Conservation (phyloP, 1,284 basidiomycete species). For the Stygiomarasmius scandens region DNA sequence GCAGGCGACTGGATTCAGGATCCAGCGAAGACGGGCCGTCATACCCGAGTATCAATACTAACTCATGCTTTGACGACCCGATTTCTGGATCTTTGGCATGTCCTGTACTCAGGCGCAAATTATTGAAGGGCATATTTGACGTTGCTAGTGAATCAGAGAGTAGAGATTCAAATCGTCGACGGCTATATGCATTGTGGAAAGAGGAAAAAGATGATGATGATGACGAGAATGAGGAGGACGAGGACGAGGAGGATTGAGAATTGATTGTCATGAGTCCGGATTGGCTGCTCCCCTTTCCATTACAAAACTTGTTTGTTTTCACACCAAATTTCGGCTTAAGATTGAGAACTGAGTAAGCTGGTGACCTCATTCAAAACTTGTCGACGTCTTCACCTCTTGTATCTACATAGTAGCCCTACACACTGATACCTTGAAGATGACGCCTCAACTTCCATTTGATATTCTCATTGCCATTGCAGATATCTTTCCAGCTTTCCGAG, state of each 20-base stretch:
- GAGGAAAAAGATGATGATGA: constrained; percentile 53
- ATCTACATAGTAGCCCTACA: background rate
- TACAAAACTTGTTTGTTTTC: background rate
- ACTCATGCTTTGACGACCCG: constrained; percentile 47
- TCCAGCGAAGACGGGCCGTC: constrained; percentile 17
- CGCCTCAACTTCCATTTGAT: constrained; percentile 13
- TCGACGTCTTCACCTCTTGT: too few species aligned
- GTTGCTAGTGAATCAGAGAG: constrained; percentile 76
- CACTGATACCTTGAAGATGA: background rate
- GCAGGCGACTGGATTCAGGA: constrained; percentile 37
- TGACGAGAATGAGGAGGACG: constrained; percentile 26
- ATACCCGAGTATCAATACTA: constrained; percentile 48
- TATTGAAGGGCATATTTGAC: constrained; percentile 74
- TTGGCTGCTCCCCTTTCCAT: too few species aligned
- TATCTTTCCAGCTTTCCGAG: constrained; percentile 9
- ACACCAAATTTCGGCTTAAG: too few species aligned
- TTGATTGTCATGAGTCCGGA: too few species aligned
- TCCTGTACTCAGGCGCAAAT: constrained; percentile 51
- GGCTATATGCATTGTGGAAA: constrained; percentile 83
- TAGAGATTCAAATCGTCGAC: constrained; percentile 77
- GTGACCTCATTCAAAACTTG: too few species aligned
- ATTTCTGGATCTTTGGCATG: constrained; percentile 38
- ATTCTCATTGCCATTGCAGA: constrained; percentile 15
- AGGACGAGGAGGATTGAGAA: too few species aligned
- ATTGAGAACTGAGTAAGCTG: too few species aligned